A percentile compares a stretch with the other conserved stretches of the same genome.
These are phyloP conservation scores for Marchantia paleacea DNA, from an alignment of 225 moss, liverwort and hornwort species.

Conservation along the genomic window DNA sequence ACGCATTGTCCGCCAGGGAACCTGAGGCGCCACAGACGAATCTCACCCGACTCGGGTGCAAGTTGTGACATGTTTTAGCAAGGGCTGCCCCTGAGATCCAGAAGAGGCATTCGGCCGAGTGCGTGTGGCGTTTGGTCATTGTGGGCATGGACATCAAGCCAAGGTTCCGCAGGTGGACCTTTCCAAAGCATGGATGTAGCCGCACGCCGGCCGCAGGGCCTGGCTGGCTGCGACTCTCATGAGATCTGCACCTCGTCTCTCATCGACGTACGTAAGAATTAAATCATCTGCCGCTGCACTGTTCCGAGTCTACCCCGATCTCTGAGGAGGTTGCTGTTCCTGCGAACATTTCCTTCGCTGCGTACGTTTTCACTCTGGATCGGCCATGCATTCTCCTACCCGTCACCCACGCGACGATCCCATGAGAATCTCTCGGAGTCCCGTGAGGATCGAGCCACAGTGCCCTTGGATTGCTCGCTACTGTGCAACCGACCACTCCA, in stretches of 20 bases:
- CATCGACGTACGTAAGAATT: not conserved
- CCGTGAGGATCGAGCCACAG: not conserved
- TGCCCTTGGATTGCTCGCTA: not conserved
- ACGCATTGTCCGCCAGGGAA: slow-evolving; percentile 2
- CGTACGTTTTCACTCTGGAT: not conserved
- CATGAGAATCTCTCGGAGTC: not conserved
- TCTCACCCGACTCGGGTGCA: not conserved
- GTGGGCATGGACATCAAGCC: not conserved
- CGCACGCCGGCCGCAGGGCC: slow-evolving; percentile 4
- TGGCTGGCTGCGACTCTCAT: not conserved
- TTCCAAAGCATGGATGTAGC: slow-evolving; percentile 4
- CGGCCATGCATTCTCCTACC: not conserved
- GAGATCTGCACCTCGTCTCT: slow-evolving; percentile 4
- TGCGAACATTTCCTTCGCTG: not conserved
- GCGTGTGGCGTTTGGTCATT: not conserved
- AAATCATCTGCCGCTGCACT: not conserved
- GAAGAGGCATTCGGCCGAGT: slow-evolving; percentile 8
- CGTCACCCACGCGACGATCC: not conserved
- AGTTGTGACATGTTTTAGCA: not conserved
- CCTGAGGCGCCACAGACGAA: not conserved
- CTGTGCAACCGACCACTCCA: slow-evolving; percentile 1
- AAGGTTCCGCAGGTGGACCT: slow-evolving; percentile 12
- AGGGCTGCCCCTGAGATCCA: not conserved
- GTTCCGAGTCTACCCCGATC: not conserved
- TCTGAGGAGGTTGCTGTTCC: not conserved